These are phyloP conservation scores for Coemansia nantahalensis DNA, from an alignment of 192 early-diverging fungal genomes.

Conservation along the genomic window DNA sequence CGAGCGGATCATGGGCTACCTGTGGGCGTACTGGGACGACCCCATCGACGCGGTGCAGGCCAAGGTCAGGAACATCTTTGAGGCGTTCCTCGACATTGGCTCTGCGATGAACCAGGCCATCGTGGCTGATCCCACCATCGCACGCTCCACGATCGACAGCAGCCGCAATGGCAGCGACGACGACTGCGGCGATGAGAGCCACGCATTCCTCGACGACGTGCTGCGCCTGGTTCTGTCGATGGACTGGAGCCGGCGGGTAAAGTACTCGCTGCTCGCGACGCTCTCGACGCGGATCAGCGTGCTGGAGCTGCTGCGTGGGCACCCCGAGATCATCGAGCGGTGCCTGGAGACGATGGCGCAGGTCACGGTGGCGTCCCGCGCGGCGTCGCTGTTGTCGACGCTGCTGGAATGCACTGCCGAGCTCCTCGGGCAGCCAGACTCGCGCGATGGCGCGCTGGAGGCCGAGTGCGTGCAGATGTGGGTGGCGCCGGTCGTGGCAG, in stretches of 20 bases:
- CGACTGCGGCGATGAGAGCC: conserved; percentile 2
- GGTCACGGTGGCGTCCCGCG: conserved; percentile 54
- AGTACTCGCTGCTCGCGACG: conserved; percentile 74
- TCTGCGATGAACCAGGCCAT: conserved; percentile 33
- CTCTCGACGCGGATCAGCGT: conserved; percentile 48
- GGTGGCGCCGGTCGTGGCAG: conserved; percentile 18
- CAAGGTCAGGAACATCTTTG: conserved; percentile 69
- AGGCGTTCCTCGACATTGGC: conserved; percentile 65
- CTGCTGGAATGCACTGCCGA: conserved; percentile 35
- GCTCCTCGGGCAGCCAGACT: conserved; percentile 5
- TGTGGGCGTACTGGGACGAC: conserved; percentile 86
- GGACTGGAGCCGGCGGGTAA: conserved; percentile 79
- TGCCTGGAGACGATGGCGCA: conserved; percentile 62
- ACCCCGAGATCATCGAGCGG: conserved; percentile 61
- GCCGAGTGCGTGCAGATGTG: conserved; percentile 23
- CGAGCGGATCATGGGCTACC: conserved; percentile 66
- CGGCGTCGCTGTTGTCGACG: conserved; percentile 42
- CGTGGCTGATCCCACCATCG: conserved; percentile 7
- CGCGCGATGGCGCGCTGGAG: conserved; percentile 11
- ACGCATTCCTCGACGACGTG: conserved; percentile 58
- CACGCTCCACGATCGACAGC: not conserved
- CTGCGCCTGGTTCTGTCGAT: conserved; percentile 67
- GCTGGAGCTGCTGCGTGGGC: conserved; percentile 53
- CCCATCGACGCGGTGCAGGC: conserved; percentile 77
- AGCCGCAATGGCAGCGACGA: conserved; percentile 1